These are phyloP conservation scores for Aspergillus novoparasiticus DNA, from an alignment of 2,329 filamentous ascomycete genomes.

Conservation along the genomic window DNA sequence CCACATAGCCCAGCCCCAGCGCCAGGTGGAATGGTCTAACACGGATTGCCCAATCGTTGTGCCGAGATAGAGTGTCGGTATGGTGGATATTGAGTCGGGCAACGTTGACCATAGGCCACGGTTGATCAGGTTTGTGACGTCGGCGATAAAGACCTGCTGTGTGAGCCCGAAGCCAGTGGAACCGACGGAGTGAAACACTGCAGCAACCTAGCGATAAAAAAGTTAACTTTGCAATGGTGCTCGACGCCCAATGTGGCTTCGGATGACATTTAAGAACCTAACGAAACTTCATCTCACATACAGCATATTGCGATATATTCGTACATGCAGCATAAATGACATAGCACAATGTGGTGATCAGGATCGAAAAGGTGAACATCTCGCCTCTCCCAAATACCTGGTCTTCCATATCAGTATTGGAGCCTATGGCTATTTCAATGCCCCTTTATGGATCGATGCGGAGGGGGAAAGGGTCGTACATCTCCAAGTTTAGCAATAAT, in stretches of 20 bases:
- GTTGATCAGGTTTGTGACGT: slow-evolving; percentile 62
- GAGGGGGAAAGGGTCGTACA: slow-evolving; percentile 7
- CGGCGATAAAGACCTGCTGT: slow-evolving; percentile 67
- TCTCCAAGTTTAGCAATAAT: slow-evolving; percentile 30
- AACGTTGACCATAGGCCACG: slow-evolving; percentile 61
- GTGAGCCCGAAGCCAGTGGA: slow-evolving; percentile 62
- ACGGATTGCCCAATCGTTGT: slow-evolving; percentile 43
- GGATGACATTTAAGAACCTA: too few relatives aligned
- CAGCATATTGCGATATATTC: slow-evolving; percentile 46
- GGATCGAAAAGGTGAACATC: slow-evolving; percentile 57
- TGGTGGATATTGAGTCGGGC: slow-evolving; percentile 59
- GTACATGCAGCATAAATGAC: slow-evolving; percentile 59
- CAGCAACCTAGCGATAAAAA: slow-evolving; percentile 40
- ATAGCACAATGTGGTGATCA: slow-evolving; percentile 61
- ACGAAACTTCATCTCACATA: slow-evolving; percentile 4
- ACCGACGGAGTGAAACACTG: slow-evolving; percentile 63
- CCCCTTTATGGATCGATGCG: fast-evolving
- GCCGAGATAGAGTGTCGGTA: slow-evolving; percentile 57
- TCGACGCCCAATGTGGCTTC: too few relatives aligned
- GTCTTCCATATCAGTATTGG: neutral
- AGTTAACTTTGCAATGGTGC: neutral
- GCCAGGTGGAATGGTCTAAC: slow-evolving; percentile 42
- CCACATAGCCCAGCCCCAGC: slow-evolving; percentile 49
- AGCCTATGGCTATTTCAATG: neutral
- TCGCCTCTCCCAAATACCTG: slow-evolving; percentile 63